Conservation (phyloP, 169 alveolate genomes). For the Perkinsus marinus region DNA sequence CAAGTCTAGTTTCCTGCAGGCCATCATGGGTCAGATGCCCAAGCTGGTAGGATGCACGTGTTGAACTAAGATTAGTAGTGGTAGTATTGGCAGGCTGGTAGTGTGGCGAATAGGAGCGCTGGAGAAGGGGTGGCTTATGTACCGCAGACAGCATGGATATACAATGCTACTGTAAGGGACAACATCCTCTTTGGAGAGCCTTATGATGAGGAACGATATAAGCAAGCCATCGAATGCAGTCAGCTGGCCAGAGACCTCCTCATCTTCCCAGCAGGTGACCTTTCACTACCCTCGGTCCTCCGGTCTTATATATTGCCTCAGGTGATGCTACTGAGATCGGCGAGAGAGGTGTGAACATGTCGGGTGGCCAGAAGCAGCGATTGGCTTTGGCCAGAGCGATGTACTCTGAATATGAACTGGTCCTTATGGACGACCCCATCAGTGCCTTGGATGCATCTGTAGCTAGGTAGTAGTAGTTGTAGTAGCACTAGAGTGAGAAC, state of each 20-base stretch:
- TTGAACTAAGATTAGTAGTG: background rate
- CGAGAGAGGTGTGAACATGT: constrained; percentile 55
- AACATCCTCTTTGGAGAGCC: constrained; percentile 71
- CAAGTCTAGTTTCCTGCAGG: background rate
- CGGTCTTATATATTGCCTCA: background rate
- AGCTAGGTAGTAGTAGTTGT: constrained; percentile 21
- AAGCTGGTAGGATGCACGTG: background rate
- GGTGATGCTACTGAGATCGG: constrained; percentile 17
- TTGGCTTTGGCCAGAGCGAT: constrained; percentile 61
- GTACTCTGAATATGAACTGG: constrained; percentile 46
- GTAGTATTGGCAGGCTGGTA: background rate
- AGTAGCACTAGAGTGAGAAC: background rate
- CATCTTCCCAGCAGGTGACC: constrained; percentile 48
- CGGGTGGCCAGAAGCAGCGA: constrained; percentile 65
- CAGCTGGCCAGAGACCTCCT: constrained; percentile 44
- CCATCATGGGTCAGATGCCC: background rate
- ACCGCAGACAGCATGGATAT: constrained; percentile 61
- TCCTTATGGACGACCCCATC: constrained; percentile 54
- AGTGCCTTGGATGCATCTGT: constrained; percentile 56
- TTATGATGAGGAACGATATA: constrained; percentile 35
- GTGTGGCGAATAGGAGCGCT: background rate
- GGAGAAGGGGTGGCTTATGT: constrained; percentile 40
- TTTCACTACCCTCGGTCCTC: background rate
- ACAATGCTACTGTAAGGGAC: constrained; percentile 52
- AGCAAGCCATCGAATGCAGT: constrained; percentile 28